Percentiles rank a stretch among this genome's conserved stretches.
Conservation (phyloP, 1,139 yeast genomes). For the Sugiyamaella neomexicana region DNA sequence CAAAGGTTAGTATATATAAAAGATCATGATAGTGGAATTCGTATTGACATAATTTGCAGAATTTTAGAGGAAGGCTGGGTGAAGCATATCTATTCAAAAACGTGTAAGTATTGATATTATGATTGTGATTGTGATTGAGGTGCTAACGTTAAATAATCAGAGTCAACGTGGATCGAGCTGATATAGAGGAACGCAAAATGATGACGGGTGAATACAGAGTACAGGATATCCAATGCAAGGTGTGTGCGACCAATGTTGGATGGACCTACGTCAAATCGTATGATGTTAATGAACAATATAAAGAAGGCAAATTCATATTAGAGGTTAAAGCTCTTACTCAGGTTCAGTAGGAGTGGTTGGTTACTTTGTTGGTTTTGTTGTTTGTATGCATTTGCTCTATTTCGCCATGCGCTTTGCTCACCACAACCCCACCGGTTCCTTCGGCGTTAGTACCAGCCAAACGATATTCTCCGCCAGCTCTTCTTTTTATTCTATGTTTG, state of each 20-base stretch:
- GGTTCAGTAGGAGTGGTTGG: conserved; percentile 2
- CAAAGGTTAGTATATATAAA: conserved; percentile 33
- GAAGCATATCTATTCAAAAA: conserved; percentile 43
- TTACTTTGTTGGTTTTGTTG: background rate
- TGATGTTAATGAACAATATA: conserved; percentile 58
- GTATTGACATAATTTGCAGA: conserved; percentile 25
- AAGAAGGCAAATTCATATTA: conserved; percentile 76
- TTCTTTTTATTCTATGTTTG: too few relatives aligned
- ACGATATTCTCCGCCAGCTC: too few relatives aligned
- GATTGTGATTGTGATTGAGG: conserved; percentile 19
- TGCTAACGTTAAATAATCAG: conserved; percentile 31
- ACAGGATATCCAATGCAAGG: conserved; percentile 63
- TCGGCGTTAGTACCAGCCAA: too few relatives aligned
- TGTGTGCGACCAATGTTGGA: conserved; percentile 63
- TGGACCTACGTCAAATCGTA: conserved; percentile 75
- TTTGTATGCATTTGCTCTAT: background rate
- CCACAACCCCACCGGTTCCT: too few relatives aligned
- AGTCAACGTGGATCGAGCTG: conserved; percentile 39
- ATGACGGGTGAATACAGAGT: conserved; percentile 70
- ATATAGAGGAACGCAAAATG: conserved; percentile 51
- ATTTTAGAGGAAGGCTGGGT: conserved; percentile 45
- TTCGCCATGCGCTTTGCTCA: too few relatives aligned
- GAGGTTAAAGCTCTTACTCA: conserved; percentile 44
- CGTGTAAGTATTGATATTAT: conserved; percentile 33
- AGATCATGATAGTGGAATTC: conserved; percentile 15